Conservation (phyloP, 495 filamentous ascomycete species). For the Extremus antarcticus region DNA sequence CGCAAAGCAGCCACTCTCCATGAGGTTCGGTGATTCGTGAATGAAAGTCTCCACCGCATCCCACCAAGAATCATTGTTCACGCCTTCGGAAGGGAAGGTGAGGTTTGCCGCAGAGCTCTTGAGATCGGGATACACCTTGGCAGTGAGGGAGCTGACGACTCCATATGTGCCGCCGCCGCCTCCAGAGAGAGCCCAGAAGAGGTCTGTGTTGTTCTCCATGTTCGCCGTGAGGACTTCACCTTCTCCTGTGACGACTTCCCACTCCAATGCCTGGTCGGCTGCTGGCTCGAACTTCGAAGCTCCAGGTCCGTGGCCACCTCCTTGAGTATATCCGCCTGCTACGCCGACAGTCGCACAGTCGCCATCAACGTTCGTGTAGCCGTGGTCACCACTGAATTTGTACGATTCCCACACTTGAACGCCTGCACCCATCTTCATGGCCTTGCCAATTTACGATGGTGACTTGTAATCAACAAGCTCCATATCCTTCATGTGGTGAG, state of each 20-base stretch:
- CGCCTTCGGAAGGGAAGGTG: slow-evolving; percentile 27
- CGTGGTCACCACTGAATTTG: slow-evolving; percentile 11
- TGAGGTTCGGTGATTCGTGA: neutral
- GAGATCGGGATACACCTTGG: slow-evolving; percentile 32
- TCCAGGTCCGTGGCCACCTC: slow-evolving; percentile 32
- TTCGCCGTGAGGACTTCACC: slow-evolving; percentile 9
- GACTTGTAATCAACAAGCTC: slow-evolving; percentile 34
- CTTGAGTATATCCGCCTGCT: slow-evolving; percentile 22
- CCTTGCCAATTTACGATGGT: slow-evolving; percentile 29
- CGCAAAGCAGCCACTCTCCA: slow-evolving; percentile 5
- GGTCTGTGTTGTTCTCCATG: slow-evolving; percentile 11
- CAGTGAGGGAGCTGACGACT: slow-evolving; percentile 13
- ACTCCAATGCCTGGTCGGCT: slow-evolving; percentile 26
- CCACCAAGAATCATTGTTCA: neutral
- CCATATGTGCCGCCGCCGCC: slow-evolving; percentile 21
- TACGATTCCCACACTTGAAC: slow-evolving; percentile 20
- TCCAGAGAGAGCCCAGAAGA: slow-evolving; percentile 20
- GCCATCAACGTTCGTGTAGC: slow-evolving; percentile 17
- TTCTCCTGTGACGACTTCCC: slow-evolving; percentile 16
- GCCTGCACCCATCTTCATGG: slow-evolving; percentile 19
- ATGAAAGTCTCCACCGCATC: neutral
- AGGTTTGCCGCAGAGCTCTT: slow-evolving; percentile 35
- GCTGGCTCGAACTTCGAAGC: slow-evolving; percentile 44
- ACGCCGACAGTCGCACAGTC: slow-evolving; percentile 22
- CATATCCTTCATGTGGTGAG: slow-evolving; percentile 40